Base-by-base conservation (phyloP, 768 basidiomycete species). In the Amanita brunnescens region DNA sequence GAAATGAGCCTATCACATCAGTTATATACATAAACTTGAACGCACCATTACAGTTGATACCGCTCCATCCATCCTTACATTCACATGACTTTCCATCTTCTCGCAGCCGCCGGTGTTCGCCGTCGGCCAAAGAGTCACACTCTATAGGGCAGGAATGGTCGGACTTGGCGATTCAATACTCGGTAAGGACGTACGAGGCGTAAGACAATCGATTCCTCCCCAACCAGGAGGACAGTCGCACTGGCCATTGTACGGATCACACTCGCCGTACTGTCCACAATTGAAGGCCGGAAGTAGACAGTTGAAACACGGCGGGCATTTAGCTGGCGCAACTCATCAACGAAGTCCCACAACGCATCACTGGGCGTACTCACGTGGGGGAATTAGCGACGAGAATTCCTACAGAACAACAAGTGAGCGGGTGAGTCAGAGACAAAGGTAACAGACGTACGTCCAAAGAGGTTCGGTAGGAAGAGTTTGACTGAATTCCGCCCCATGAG, bases 141-240 rank as follows among this genome's bases (percentile, higher is more conserved):
- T 96, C 93, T 96, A 29, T n/a, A n/a, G n/a, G n/a, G n/a, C n/a
- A n/a, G n/a, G n/a, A n/a, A n/a, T n/a, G n/a, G n/a, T n/a, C n/a
- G n/a, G n/a, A n/a, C n/a, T n/a, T n/a, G n/a, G n/a, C n/a, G n/a
- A n/a, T n/a, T n/a, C n/a, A n/a, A n/a, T n/a, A n/a, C n/a, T n/a
- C n/a, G 38, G 34, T 13, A 30, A 1, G 24, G 5, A 78, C 90
- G 43, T 67, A 96, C 94, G 86, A 18, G 96, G 95, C 6, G 80
- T 79, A 47, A 96, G 68, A 69, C 96, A 99, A 61, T 98, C 95
- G 33, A 93, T 86, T 1, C 96, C 96, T 41, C 92, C 91, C 83
- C 94, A 99, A n/a, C 96, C 96, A 37, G 91, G 79, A 1, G 93
- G 92, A 61, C 96, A 99, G 62, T 91, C 85, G 69, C 96, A 99